These are phyloP conservation scores for Deakozyma indianensis DNA, from an alignment of 805 yeast genomes.

Conservation along the genomic window DNA sequence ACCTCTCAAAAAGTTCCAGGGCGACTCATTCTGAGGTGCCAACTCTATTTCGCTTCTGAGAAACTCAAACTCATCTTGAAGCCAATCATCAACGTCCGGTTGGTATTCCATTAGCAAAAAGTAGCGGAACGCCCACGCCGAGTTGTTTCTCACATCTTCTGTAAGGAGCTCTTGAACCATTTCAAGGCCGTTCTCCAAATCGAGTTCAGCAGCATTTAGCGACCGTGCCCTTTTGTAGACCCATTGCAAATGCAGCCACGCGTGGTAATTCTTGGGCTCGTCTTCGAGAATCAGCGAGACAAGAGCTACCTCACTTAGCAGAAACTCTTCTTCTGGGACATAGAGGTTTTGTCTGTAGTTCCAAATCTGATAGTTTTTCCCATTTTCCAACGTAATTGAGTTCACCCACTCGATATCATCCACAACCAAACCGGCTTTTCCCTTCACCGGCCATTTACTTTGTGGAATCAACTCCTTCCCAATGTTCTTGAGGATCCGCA, in stretches of 20 bases:
- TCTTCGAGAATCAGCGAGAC: slow-evolving; percentile 53
- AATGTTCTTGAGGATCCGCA: slow-evolving; percentile 16
- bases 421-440: slow-evolving; percentile 17
- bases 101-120: slow-evolving; percentile 28
- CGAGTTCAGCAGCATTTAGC: slow-evolving; percentile 31
- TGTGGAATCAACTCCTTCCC: slow-evolving; percentile 20
- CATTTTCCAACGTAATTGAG: slow-evolving; percentile 53
- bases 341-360: slow-evolving; percentile 67
- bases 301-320: slow-evolving; percentile 46
- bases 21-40: slow-evolving; percentile 70
- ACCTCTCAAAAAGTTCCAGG: slow-evolving; percentile 76
- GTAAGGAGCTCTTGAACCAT: slow-evolving; percentile 36
- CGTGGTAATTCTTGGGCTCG: slow-evolving; percentile 88
- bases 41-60: slow-evolving; percentile 32
- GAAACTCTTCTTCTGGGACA: slow-evolving; percentile 16
- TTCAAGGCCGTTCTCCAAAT: slow-evolving; percentile 33
- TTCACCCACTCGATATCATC: slow-evolving; percentile 72
- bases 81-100: slow-evolving; percentile 9
- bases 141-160: slow-evolving; percentile 69
- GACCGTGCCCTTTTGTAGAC: slow-evolving; percentile 41
- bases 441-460: slow-evolving; percentile 9
- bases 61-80: slow-evolving; percentile 39
- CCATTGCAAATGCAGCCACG: slow-evolving; percentile 91
- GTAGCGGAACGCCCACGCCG: slow-evolving; percentile 85
- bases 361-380: slow-evolving; percentile 97